Base-by-base conservation (phyloP, 345 rosid species). In the Combretum micranthum region DNA sequence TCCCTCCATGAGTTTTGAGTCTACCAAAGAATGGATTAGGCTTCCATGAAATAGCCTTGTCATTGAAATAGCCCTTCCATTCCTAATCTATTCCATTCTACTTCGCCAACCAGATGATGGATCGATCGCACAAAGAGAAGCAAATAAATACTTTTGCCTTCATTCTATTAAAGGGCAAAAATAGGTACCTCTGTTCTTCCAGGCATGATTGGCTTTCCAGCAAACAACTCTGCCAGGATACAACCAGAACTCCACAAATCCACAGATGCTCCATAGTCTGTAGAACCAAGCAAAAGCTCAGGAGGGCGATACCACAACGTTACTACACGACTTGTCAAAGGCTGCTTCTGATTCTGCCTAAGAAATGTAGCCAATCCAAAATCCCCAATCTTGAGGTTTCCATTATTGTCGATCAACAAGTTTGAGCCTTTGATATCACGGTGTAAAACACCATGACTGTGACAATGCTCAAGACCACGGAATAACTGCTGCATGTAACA, bases 221-320 rank as follows among this genome's bases (percentile, higher is more conserved):
- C 66, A 69, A 81, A 81, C 71, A 81, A 59, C 63, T 81, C 83
- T 13, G 83, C 83, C 16, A 81, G 83, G 63, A 81, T 81, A 74
- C 86, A 81, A 51, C 86, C 86, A 42, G 74, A 13, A 55, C 86
- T 81, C 86, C 86, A 81, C 18, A 81, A 64, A 73, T 81, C 86
- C 23, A 81, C 83, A 42, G 79, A 21, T 50, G 64, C 75, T 58
- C 75, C 83, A 53, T 81, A 81, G 46, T 69, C 73, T 13, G 86
- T 75, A 39, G 86, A 69, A 48, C 86, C 86, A 42, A 81, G 83
- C 73, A 81, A 69, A 50, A 81, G 86, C 75, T 81, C 83, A 9
- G 86, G 86, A 10, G 83, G 86, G 21, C 86, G 64, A 55, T 81
- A 81, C 86, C 86, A 81, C 47, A 81, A 44, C 9, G 86, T 77